Evolutionary conservation across 169 alveolate species (phyloP), one percentile per base, ranked within the genome.

Genomic region (Plasmodium cynomolgi): DNA sequence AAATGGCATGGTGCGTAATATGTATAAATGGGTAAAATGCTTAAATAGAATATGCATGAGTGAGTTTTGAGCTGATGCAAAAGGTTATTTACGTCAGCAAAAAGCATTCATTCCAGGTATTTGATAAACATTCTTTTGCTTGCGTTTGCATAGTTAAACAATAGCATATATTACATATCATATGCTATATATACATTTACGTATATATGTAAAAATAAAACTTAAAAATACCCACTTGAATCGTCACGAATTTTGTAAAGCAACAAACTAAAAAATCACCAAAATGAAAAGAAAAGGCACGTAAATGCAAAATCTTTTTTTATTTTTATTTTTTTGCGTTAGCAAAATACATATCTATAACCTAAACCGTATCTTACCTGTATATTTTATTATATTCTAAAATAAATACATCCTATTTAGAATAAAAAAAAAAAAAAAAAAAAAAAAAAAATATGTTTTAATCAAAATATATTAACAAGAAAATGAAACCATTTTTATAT

Each of bases 401-500:
- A 47, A 81, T 81, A 81, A 39, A 80, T 80, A 17, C 26, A 47
- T 82, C 39, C 11, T 8, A 41, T 17, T 73, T 84, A 62, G 58
- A 23, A 44, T 6, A 58, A 75, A 74, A 73, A 86, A 20, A 58
- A 86, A n/a, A 33, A 84, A n/a, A 50, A n/a, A n/a, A n/a, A 77
- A 73, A 84, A 20, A 44, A 84, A 20, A 3, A 81, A 81, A 81
- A 44, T 2, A 81, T 83, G 82, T 68, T 20, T 58, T 83, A 58
- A 26, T 83, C 33, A 68, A 29, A 23, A 68, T 23, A 68, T n/a
- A 20, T 83, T 20, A 62, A 20, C 41, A 68, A 20, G 23, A 79
- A 88, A 77, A 56, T 58, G 88, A 37, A 17, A 58, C 81, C 71
- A 62, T 39, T 79, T 62, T 41, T 84, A 73, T 73, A 72, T 84